Conservation (phyloP, 768 basidiomycete genomes). For the Lactarius pseudohatsudake region DNA sequence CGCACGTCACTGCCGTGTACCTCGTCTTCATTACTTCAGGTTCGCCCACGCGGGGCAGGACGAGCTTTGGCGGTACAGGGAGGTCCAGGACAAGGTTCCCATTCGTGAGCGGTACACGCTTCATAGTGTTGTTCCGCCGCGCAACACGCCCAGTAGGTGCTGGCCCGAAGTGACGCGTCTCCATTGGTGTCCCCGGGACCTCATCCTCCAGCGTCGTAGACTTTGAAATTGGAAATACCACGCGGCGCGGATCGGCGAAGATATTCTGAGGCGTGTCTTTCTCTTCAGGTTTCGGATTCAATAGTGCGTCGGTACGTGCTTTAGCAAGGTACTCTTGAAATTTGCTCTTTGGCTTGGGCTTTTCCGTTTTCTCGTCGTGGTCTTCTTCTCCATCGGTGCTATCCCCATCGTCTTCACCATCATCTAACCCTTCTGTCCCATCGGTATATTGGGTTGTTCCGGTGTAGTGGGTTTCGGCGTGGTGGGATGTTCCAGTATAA, state of each 20-base stretch:
- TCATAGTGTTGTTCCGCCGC: constrained; percentile 71
- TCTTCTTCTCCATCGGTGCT: constrained; percentile 35
- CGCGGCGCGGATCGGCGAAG: constrained; percentile 25
- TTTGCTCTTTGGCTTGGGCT: constrained; percentile 17
- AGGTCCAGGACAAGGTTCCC: constrained; percentile 88
- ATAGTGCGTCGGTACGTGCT: constrained; percentile 11
- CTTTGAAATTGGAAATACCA: constrained; percentile 29
- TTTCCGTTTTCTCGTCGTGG: constrained; percentile 29
- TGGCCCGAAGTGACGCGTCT: constrained; percentile 85
- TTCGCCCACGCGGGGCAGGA: constrained; percentile 68
- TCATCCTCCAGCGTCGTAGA: constrained; percentile 42
- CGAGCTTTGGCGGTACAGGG: constrained; percentile 79
- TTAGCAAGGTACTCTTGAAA: constrained; percentile 18
- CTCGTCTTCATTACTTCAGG: constrained; percentile 72
- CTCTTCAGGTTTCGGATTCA: constrained; percentile 40
- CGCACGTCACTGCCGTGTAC: constrained; percentile 90
- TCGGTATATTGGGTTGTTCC: constrained; percentile 14
- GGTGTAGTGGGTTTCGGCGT: constrained; percentile 15
- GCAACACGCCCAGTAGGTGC: constrained; percentile 78
- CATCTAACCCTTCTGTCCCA: not conserved
- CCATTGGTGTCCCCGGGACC: constrained; percentile 46
- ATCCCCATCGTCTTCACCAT: constrained; percentile 36
- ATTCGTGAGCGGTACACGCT: constrained; percentile 78
- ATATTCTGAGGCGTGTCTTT: constrained; percentile 27
- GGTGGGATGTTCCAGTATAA: constrained; percentile 41